Evolutionary conservation across 2,329 filamentous ascomycete species (phyloP), one percentile per base, ranked within the genome.

Genomic region (Diaporthe batatas): DNA sequence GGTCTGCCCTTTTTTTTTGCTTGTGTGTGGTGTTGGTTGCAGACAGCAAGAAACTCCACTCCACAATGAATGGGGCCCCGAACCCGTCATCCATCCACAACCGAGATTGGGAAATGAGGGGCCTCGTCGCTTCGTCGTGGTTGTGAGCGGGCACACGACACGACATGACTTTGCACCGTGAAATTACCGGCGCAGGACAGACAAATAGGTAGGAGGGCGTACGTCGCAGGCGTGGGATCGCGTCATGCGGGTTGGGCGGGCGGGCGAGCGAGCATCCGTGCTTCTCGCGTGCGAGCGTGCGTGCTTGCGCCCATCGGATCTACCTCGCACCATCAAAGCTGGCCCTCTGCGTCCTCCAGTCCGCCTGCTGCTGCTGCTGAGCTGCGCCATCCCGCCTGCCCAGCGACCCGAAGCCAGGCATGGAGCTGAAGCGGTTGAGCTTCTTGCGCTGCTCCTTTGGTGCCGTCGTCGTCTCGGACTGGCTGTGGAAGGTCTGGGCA

Each of bases 341-440:
- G 49, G 75, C 73, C 79, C 82, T 84, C 65, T 76, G 76, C 73
- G 81, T 78, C 74, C 84, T 82, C 81, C 86, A 86, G 75, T 87
- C 82, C 32, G 82, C 77, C 16, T 80, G 76, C n/a, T n/a, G n/a
- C n/a, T n/a, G n/a, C n/a, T n/a, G n/a, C n/a, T n/a, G n/a, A n/a
- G n/a, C n/a, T n/a, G n/a, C n/a, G n/a, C n/a, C n/a, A n/a, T n/a
- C n/a, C 69, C 82, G 80, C 80, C 82, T 82, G 54, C 77, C 79
- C 58, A 76, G 73, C 14, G 84, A 85, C 49, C 86, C 86, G 71
- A 90, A 90, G 58, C 86, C 85, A 4, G 88, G 85, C 81, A 90
- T 89, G 34, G 86, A 86, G 74, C 86, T 88, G 81, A 89, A 86
- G 68, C 88, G 84, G 82, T 88, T 87, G 77, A 88, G 75, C 72